These are phyloP conservation scores for Candida berthetii DNA, from an alignment of 805 yeast species.

Conservation along the genomic window DNA sequence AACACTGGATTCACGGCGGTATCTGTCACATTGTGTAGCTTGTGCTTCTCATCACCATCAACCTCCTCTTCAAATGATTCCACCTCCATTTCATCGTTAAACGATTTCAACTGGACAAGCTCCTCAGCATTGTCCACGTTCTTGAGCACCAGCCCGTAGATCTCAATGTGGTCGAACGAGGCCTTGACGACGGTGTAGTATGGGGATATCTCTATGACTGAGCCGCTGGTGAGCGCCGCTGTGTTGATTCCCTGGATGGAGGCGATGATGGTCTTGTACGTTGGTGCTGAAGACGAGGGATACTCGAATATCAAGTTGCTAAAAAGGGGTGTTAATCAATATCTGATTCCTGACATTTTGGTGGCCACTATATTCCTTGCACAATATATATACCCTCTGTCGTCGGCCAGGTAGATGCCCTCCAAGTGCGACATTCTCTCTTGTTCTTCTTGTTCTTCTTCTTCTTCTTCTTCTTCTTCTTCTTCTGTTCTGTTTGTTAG, in stretches of 20 bases:
- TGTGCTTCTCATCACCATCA: constrained; percentile 6
- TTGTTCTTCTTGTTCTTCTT: no score
- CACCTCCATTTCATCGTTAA: constrained; percentile 1
- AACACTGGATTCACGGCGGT: constrained; percentile 36
- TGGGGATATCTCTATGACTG: constrained; percentile 14
- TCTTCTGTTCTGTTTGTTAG: neutral
- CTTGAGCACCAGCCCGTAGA: constrained; percentile 13
- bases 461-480: no score
- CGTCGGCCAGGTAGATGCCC: constrained; percentile 33
- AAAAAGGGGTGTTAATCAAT: neutral
- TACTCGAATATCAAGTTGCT: constrained; percentile 32
- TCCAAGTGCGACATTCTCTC: constrained; percentile 17
- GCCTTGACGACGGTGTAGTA: constrained; percentile 11
- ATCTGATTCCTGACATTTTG: no score
- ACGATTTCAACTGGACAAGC: constrained; percentile 10
- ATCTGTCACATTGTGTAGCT: constrained; percentile 15
- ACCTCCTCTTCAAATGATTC: no score
- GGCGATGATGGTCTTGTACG: constrained; percentile 21
- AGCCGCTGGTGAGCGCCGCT: constrained; percentile 14
- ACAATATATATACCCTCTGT: constrained; percentile 32
- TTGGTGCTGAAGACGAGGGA: constrained; percentile 27
- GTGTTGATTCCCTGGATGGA: constrained; percentile 11
- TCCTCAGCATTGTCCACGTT: constrained; percentile 3
- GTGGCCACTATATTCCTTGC: no score
- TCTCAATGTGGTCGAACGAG: constrained; percentile 8